Percentiles rank a stretch among this genome's conserved stretches.
Evolutionary conservation across 768 basidiomycete species (phyloP).

Genomic region (Calocybe indica): DNA sequence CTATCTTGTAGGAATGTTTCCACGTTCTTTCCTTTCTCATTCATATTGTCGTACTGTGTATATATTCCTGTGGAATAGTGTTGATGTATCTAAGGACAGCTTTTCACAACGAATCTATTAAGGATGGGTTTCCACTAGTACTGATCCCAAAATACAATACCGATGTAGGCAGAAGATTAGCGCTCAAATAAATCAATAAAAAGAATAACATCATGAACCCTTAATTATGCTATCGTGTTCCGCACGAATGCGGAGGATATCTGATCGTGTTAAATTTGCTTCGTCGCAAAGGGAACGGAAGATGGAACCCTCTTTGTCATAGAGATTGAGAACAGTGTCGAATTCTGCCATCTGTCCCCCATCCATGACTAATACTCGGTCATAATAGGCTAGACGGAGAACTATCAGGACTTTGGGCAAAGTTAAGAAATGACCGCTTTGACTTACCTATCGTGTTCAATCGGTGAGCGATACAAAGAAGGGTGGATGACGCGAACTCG

Average conservation of each 20-base stretch:
- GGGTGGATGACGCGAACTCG: slow-evolving; percentile 49
- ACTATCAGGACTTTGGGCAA: slow-evolving; percentile 2
- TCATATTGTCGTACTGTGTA: too few relatives aligned
- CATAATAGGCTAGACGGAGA: slow-evolving; percentile 44
- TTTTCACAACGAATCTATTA: too few relatives aligned
- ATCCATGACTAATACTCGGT: slow-evolving; percentile 71
- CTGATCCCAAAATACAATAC: too few relatives aligned
- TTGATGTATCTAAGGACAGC: too few relatives aligned
- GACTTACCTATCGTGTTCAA: slow-evolving; percentile 49
- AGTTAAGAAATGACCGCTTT: not conserved
- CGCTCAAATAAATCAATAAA: too few relatives aligned
- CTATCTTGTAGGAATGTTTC: too few relatives aligned
- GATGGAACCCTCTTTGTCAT: slow-evolving; percentile 54
- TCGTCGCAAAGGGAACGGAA: slow-evolving; percentile 69
- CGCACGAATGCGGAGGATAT: slow-evolving; percentile 47
- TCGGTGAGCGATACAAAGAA: slow-evolving; percentile 53
- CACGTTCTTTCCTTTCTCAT: too few relatives aligned
- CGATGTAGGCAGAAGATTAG: too few relatives aligned
- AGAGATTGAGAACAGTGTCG: slow-evolving; percentile 65
- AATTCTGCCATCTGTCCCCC: slow-evolving; percentile 64
- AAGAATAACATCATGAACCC: not conserved
- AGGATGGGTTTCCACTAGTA: too few relatives aligned
- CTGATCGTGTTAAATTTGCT: slow-evolving; percentile 47
- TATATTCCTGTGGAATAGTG: too few relatives aligned
- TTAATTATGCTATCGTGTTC: slow-evolving; percentile 16